Evolutionary conservation across 169 alveolate species (phyloP).

Genomic region (Cryptosporidium bovis): DNA sequence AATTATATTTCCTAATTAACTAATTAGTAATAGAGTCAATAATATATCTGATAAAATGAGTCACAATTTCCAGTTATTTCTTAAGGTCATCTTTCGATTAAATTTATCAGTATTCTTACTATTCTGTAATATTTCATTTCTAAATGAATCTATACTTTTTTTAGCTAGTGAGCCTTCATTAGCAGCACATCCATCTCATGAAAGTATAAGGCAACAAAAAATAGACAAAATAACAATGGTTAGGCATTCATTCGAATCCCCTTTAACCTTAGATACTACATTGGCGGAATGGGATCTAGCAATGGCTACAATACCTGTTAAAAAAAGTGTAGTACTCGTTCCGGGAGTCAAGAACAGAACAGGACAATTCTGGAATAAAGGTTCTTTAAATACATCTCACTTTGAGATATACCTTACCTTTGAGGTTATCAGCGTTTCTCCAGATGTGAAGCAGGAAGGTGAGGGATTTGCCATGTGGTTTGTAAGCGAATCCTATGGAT

Average conservation of each 20-base stretch:
- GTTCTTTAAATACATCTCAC: constrained; percentile 77
- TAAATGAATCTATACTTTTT: background rate
- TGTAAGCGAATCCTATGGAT: constrained; percentile 77
- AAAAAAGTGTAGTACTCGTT: constrained; percentile 76
- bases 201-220: constrained; percentile 55
- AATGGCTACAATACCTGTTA: constrained; percentile 80
- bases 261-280: constrained; percentile 71
- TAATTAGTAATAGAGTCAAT: too few species aligned
- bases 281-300: constrained; percentile 78
- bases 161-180: constrained; percentile 24
- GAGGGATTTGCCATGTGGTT: constrained; percentile 82
- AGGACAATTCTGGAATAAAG: constrained; percentile 81
- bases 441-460: constrained; percentile 23
- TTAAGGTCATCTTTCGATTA: too few species aligned
- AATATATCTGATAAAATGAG: too few species aligned
- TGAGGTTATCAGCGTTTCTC: constrained; percentile 74
- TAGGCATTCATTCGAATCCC: constrained; percentile 70
- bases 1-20: too few species aligned
- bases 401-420: constrained; percentile 78
- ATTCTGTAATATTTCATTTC: background rate
- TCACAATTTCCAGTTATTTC: too few species aligned
- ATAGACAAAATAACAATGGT: constrained; percentile 55
- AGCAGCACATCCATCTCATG: constrained; percentile 74
- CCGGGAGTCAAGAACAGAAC: constrained; percentile 79
- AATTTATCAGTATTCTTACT: too few species aligned